These are phyloP conservation scores for Nepenthes alata DNA, from an alignment of 179 eudicot genomes.

Conservation along the genomic window DNA sequence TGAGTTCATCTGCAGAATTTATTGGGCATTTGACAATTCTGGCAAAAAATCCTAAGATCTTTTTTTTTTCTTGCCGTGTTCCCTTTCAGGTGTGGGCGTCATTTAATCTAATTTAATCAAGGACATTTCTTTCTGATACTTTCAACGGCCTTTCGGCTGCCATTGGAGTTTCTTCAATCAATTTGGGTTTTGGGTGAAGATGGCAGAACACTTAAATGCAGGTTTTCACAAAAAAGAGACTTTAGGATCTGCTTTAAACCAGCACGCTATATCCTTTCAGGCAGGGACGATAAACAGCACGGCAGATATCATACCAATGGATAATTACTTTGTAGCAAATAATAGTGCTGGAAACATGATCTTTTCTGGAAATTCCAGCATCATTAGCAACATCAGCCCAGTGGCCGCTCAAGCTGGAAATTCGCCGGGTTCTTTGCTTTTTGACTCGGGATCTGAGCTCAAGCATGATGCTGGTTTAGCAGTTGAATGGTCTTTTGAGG, in stretches of 20 bases:
- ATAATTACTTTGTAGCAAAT: slow-evolving; percentile 35
- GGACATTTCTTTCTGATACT: neutral
- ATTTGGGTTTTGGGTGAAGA: slow-evolving; percentile 10
- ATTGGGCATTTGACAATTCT: too few relatives aligned
- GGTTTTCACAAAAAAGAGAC: slow-evolving; percentile 41
- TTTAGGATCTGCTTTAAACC: slow-evolving; percentile 33
- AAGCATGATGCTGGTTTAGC: slow-evolving; percentile 75
- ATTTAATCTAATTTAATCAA: neutral
- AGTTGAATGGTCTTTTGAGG: slow-evolving; percentile 80
- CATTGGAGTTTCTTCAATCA: neutral
- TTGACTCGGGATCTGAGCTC: slow-evolving; percentile 69
- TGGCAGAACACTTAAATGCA: slow-evolving; percentile 48
- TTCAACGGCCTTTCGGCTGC: neutral
- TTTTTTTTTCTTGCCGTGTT: too few relatives aligned
- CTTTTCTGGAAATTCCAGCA: slow-evolving; percentile 41
- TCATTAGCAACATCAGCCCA: slow-evolving; percentile 29
- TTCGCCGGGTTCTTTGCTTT: slow-evolving; percentile 41
- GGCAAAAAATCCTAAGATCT: too few relatives aligned
- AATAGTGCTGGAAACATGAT: slow-evolving; percentile 30
- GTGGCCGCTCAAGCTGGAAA: slow-evolving; percentile 25
- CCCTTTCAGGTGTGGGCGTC: slow-evolving; percentile 12
- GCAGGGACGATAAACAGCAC: slow-evolving; percentile 50
- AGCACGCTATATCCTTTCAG: slow-evolving; percentile 52
- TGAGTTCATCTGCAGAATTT: too few relatives aligned
- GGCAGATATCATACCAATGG: slow-evolving; percentile 47